Evolutionary conservation across 768 basidiomycete species (phyloP).

Genomic region (Lactarius quietus): DNA sequence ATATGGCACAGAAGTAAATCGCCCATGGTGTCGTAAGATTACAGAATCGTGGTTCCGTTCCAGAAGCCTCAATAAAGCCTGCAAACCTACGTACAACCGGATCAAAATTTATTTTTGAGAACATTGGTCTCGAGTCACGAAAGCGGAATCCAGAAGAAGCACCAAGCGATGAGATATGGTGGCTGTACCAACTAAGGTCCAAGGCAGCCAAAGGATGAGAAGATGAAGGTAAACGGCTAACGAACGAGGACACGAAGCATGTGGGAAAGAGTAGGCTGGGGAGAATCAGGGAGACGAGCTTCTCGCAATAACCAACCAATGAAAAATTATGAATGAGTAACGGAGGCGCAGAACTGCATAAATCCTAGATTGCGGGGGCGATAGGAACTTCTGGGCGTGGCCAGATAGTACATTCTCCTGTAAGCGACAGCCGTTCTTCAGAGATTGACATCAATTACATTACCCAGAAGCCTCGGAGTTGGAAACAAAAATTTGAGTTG

Average conservation of each 20-base stretch:
- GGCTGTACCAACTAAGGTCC: neutral
- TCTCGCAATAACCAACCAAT: neutral
- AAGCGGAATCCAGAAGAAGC: neutral
- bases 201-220: neutral
- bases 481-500: neutral
- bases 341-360: neutral
- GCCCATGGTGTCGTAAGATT: neutral
- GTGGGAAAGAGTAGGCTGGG: neutral
- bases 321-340: neutral
- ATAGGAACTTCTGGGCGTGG: neutral
- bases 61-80: neutral
- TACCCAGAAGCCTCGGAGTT: conserved; percentile 10
- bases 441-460: neutral
- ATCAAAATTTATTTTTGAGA: neutral
- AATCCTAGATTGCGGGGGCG: neutral
- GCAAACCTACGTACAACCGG: neutral
- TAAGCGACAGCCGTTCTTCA: neutral
- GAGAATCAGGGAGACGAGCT: neutral
- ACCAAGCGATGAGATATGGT: neutral
- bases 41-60: neutral
- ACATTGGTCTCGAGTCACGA: neutral
- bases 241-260: neutral
- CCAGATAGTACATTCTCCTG: neutral
- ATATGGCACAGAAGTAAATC: neutral
- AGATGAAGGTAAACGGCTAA: neutral